Conservation (phyloP, 306 rosid genomes). For the Crotalaria pallida region DNA sequence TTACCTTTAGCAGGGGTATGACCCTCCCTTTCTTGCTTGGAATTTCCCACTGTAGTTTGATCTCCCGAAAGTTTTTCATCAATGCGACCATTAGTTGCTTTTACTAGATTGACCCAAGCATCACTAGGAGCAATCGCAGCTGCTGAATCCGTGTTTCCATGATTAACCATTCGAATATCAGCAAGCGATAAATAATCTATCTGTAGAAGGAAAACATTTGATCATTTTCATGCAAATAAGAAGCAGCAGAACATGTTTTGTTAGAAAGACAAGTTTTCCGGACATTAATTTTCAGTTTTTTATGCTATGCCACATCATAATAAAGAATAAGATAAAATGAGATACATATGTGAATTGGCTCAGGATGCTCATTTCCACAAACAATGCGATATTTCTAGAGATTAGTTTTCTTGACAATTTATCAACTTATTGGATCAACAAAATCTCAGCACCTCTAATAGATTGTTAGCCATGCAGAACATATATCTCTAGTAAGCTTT, state of each 20-base stretch:
- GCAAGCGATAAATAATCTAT: conserved; percentile 27
- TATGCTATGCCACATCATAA: neutral
- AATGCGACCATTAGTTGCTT: conserved; percentile 22
- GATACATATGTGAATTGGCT: neutral
- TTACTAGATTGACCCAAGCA: conserved; percentile 12
- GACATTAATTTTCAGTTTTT: neutral
- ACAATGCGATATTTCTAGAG: neutral
- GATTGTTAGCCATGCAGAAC: neutral
- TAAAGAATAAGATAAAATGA: neutral
- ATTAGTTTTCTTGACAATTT: neutral
- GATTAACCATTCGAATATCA: conserved; percentile 34
- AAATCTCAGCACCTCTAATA: neutral
- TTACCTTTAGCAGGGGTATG: conserved; percentile 43
- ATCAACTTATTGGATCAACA: neutral
- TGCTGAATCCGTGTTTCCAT: conserved; percentile 13
- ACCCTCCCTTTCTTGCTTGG: conserved; percentile 26
- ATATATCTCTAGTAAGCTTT: neutral
- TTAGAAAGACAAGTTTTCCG: neutral
- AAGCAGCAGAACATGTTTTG: neutral
- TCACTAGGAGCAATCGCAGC: conserved; percentile 5
- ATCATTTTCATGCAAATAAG: conserved; percentile 20
- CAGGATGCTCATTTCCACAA: neutral
- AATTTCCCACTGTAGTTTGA: conserved; percentile 25
- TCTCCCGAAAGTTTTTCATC: neutral
- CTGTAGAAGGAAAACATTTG: conserved; percentile 23